Base-by-base conservation (phyloP, 164 flowering plant genomes). In the Santalum album region DNA sequence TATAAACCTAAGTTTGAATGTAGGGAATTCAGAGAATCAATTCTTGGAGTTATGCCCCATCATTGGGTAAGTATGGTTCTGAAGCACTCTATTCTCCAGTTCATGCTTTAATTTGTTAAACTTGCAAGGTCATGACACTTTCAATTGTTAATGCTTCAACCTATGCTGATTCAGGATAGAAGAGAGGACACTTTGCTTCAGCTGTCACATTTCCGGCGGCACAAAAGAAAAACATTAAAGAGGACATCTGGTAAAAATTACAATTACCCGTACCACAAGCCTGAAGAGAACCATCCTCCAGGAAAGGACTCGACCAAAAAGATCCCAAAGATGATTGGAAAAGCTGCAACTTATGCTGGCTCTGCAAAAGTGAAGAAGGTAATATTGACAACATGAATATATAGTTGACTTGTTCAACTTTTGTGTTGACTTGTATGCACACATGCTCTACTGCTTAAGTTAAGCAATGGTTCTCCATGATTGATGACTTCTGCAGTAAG, bases 21-120 rank as follows among this genome's bases (percentile, higher is more conserved):
- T 73, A 79, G 97, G 79, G 95, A 90, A 58, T 87, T 85, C 55
- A 82, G 99, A 69, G 99, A 92, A 74, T 94, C 99, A 42, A 71
- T 94, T 50, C 96, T 92, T 66, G 96, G 92, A 61, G 86, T 85
- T 22, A 74, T 94, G 97, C 99, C 99, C 16, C 99, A 94, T 78
- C 86, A 75, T 56, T 92, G 97, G 97, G 99, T 92, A 78, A 65
- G 69, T 40, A 16, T 20, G 44, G 21, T 12, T 32, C 1, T 12
- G 14, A 22, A 45, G 20, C 26, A 61, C 9, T 27, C 25, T 36
- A 19, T 49, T 19, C 10, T 19, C 10, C 43, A 16, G 14, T 34
- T 25, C 7, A 6, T 50, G 5, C 24, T 38, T 17, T 6, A 29
- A 29, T 29, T 24, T 3, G 21, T 49, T 34, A 46, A 46, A 2